phyloP scores from a whole-genome alignment of 169 alveolate genomes.

The Cryptosporidium baileyi region DNA sequence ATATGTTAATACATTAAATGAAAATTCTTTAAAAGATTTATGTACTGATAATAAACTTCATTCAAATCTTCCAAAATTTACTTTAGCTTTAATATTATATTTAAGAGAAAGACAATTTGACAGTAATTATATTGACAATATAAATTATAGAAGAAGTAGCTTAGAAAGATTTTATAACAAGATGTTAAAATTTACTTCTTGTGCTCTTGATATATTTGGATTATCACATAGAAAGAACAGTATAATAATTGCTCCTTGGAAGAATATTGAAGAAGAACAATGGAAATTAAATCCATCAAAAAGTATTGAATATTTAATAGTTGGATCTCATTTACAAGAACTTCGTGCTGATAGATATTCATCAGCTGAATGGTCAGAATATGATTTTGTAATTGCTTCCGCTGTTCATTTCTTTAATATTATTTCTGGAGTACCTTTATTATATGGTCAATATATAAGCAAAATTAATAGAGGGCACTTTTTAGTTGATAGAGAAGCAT shows the following conservation, averaged over 20 bases:
- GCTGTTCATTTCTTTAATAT: slow-evolving; percentile 24
- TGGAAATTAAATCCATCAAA: slow-evolving; percentile 57
- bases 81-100: slow-evolving; percentile 52
- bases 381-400: slow-evolving; percentile 49
- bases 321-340: slow-evolving; percentile 52
- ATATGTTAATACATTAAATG: slow-evolving; percentile 12
- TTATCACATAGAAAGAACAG: slow-evolving; percentile 45
- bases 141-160: slow-evolving; percentile 12
- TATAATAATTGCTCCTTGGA: slow-evolving; percentile 30
- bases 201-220: slow-evolving; percentile 21
- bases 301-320: slow-evolving; percentile 37
- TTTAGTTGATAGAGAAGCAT: slow-evolving; percentile 34
- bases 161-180: background rate
- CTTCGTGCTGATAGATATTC: slow-evolving; percentile 27
- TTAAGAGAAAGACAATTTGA: slow-evolving; percentile 66
- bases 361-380: slow-evolving; percentile 55
- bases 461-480: slow-evolving; percentile 30
- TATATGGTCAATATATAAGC: slow-evolving; percentile 53
- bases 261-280: slow-evolving; percentile 35
- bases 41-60: slow-evolving; percentile 14
- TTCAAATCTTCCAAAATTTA: background rate
- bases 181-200: background rate
- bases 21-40: slow-evolving; percentile 11
- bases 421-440: slow-evolving; percentile 31
- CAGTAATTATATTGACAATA: slow-evolving; percentile 3